phyloP scores from a whole-genome alignment of 257 asterid species.

The Penstemon davidsonii region DNA sequence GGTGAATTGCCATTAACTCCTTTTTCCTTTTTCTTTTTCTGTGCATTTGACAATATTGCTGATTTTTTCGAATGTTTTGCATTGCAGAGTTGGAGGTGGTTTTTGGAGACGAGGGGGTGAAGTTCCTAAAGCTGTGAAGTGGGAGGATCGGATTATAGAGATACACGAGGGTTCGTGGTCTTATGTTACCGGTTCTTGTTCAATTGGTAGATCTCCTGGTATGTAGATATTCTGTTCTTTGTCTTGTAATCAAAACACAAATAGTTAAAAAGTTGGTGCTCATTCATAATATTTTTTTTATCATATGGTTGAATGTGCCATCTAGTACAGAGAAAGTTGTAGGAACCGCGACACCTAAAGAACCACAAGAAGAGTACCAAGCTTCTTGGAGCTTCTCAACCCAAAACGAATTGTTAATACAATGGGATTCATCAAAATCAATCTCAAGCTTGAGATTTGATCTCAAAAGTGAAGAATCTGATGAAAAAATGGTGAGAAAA shows the following conservation, averaged over 20 bases:
- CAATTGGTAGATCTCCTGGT: slow-evolving; percentile 92
- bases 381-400: slow-evolving; percentile 81
- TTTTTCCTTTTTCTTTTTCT: background rate
- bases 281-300: slow-evolving; percentile 18
- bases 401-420: slow-evolving; percentile 54
- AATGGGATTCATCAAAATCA: slow-evolving; percentile 44
- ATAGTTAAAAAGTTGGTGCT: slow-evolving; percentile 5
- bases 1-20: no score
- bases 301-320: slow-evolving; percentile 35
- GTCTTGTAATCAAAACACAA: background rate
- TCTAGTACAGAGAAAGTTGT: slow-evolving; percentile 91
- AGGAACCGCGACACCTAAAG: slow-evolving; percentile 84
- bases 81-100: slow-evolving; percentile 74
- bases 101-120: slow-evolving; percentile 94
- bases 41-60: background rate
- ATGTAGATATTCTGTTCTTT: slow-evolving; percentile 28
- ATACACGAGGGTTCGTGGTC: slow-evolving; percentile 91
- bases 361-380: slow-evolving; percentile 69
- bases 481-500: slow-evolving; percentile 48
- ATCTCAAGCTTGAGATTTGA: slow-evolving; percentile 44
- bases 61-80: slow-evolving; percentile 8
- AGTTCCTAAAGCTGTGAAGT: slow-evolving; percentile 69
- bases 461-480: slow-evolving; percentile 36
- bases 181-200: slow-evolving; percentile 68
- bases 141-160: slow-evolving; percentile 82